phyloP scores from a whole-genome alignment of 176 grass and related monocot species.

The Oryza meridionalis region DNA sequence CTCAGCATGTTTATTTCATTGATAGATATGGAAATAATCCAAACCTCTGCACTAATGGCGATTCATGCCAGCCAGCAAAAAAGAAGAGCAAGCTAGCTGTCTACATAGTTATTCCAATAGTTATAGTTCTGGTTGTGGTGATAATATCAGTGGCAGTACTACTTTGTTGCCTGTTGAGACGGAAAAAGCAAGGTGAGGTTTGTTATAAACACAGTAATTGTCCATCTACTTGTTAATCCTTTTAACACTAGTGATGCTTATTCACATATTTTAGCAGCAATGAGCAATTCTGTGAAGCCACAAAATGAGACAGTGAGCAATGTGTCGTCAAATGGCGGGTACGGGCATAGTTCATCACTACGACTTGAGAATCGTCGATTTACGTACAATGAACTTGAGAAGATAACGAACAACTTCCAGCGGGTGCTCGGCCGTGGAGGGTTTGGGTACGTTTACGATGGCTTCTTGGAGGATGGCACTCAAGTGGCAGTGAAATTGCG shows the following conservation, averaged over 20 bases:
- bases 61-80: slow-evolving; percentile 38
- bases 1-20: not conserved
- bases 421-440: slow-evolving; percentile 59
- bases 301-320: not conserved
- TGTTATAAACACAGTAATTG: not conserved
- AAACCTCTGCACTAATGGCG: slow-evolving; percentile 43
- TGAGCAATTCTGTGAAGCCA: slow-evolving; percentile 5
- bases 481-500: slow-evolving; percentile 68
- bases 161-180: slow-evolving; percentile 29
- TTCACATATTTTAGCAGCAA: not conserved
- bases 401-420: slow-evolving; percentile 62
- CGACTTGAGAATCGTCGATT: slow-evolving; percentile 56
- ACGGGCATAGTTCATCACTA: not conserved
- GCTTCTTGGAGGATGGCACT: slow-evolving; percentile 56
- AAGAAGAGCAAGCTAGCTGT: slow-evolving; percentile 47
- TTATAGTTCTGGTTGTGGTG: slow-evolving; percentile 33
- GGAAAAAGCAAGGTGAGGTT: slow-evolving; percentile 37
- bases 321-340: not conserved
- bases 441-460: slow-evolving; percentile 64
- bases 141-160: slow-evolving; percentile 26
- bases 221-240: not conserved
- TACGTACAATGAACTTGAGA: slow-evolving; percentile 50
- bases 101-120: slow-evolving; percentile 42
- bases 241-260: not conserved
- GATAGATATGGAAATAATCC: slow-evolving; percentile 57